Evolutionary conservation across 306 rosid species (phyloP).

Genomic region (Acacia confusa): DNA sequence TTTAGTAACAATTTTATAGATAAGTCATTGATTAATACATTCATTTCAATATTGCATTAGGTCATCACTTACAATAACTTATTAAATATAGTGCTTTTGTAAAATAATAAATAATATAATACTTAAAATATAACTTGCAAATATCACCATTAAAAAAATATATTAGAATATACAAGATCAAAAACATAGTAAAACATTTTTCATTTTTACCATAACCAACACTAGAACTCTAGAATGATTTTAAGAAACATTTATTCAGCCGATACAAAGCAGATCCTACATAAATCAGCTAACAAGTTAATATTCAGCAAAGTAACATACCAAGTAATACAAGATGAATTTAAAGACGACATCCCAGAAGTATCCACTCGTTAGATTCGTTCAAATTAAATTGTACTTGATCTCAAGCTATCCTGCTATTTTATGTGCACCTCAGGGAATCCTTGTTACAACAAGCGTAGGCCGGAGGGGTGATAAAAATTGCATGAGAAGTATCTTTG

Average conservation of each 20-base stretch:
- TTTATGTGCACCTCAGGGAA: constrained; percentile 36
- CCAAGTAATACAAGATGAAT: neutral
- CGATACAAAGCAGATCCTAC: constrained; percentile 11
- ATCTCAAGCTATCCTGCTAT: constrained; percentile 32
- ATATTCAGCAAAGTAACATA: neutral
- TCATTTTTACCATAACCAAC: neutral
- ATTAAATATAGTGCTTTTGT: neutral
- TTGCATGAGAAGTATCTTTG: constrained; percentile 22
- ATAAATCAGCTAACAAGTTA: neutral
- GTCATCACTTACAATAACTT: neutral
- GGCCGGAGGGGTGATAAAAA: constrained; percentile 29
- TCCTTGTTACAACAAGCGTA: constrained; percentile 24
- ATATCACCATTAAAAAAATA: neutral
- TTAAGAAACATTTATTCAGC: constrained; percentile 21
- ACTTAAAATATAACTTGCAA: neutral
- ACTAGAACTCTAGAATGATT: neutral
- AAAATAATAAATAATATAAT: neutral
- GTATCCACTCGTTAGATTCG: constrained; percentile 28
- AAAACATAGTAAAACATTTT: neutral
- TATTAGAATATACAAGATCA: neutral
- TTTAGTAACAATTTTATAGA: neutral
- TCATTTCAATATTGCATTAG: neutral
- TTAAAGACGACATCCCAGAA: constrained; percentile 12
- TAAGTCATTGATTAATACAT: neutral
- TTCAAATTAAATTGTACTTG: constrained; percentile 23